Evolutionary conservation across 2,329 filamentous ascomycete species (phyloP), one percentile per base, ranked within the genome.

Genomic region (Pseudogymnoascus sp.): DNA sequence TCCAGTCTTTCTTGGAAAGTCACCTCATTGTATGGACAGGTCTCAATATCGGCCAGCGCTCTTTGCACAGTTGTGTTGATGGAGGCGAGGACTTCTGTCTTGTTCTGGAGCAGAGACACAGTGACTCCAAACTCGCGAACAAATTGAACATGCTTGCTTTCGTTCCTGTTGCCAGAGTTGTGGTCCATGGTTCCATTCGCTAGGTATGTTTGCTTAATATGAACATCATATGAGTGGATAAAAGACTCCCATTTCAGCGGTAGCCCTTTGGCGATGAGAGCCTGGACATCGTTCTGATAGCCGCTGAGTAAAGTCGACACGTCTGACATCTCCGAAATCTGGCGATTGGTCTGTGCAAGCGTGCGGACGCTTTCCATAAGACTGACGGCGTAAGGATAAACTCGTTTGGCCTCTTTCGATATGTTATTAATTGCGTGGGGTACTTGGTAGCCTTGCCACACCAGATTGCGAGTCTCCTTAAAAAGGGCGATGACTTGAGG

Each of bases 331-430:
- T 89, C 85, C 16, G 85, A 81, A 64, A 99, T 95, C 60, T 90
- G 86, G 30, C 91, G 87, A 68, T 89, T 88, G 0, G 92, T 97
- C 75, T 97, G 93, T 1, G 91, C 84, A 66, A 96, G 88, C 0
- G 92, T 97, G 63, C 92, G 85, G n/a, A 97, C 91, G 70, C 92
- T 97, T 77, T 99, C 94, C 92, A 99, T 99, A 67, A 99, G 78
- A 72, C 92, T 97, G 67, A 99, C 92, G 23, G 95, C 94, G 71
- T 95, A 99, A 0, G 94, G 94, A 70, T 99, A 99, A 3, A 99
- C 94, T 61, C 94, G 86, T 76, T 97, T 96, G n/a, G 94, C 95
- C 73, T 99, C 94, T 75, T 97, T 99, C 0, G 95, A 96, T 61
- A 96, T 91, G 66, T 91, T 97, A 75, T 89, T 95, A 71, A 99